Conservation (phyloP, 2,329 filamentous ascomycete genomes). For the Diaporthe ilicicola region DNA sequence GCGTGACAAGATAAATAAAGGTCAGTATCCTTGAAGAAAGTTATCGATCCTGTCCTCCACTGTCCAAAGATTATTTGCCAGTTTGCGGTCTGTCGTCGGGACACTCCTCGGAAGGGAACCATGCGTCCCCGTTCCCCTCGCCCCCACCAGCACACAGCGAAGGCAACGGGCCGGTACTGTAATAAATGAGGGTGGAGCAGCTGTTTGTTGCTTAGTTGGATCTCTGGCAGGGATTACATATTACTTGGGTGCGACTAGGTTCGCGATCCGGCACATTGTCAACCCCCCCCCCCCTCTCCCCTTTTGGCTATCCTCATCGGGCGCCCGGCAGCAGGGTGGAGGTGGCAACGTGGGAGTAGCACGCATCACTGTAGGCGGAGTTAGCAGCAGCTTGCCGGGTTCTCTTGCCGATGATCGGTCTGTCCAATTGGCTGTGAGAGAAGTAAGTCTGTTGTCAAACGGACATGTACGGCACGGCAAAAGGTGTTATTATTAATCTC, state of each 20-base stretch:
- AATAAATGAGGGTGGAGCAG: constrained; percentile 1
- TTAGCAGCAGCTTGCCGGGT: constrained; percentile 12
- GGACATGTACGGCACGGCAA: neutral
- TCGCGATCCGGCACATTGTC: constrained; percentile 2
- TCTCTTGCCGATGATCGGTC: constrained; percentile 2
- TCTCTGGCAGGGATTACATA: constrained; percentile 17
- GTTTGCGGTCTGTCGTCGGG: neutral
- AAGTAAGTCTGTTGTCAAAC: neutral
- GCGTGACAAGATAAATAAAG: neutral
- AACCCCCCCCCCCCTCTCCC: neutral
- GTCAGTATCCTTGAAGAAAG: neutral
- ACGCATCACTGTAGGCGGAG: neutral
- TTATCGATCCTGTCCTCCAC: neutral
- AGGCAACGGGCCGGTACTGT: neutral
- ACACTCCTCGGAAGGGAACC: constrained; percentile 4
- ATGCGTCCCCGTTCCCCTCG: neutral
- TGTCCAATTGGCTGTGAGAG: neutral
- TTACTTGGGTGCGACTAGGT: constrained; percentile 2
- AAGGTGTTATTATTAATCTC: neutral
- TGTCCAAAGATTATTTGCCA: neutral
- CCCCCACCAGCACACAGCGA: neutral
- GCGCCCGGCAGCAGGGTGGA: neutral
- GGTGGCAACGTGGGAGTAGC: neutral
- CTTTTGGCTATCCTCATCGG: constrained; percentile 8
- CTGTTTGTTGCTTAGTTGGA: constrained; percentile 16